phyloP scores from a whole-genome alignment of 2,329 filamentous ascomycete species.

The Botryotinia globosa region DNA sequence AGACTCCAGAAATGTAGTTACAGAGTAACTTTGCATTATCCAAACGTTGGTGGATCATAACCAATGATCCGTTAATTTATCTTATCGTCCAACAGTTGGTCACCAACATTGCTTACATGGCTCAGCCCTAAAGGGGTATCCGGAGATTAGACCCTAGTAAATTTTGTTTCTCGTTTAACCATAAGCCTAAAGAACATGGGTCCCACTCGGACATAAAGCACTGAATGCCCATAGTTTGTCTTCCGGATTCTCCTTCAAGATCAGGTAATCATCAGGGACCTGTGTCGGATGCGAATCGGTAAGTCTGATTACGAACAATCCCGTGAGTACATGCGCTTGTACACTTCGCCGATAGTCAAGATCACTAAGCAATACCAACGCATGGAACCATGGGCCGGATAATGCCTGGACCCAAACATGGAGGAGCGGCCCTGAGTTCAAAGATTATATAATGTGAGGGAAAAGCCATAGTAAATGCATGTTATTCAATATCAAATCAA shows the following conservation, averaged over 20 bases:
- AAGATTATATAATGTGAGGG: slow-evolving; percentile 1
- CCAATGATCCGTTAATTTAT: background rate
- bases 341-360: background rate
- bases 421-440: slow-evolving; percentile 11
- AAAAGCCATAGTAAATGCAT: background rate
- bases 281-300: background rate
- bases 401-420: background rate
- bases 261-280: background rate
- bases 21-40: background rate
- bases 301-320: background rate
- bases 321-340: background rate
- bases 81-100: slow-evolving; percentile 6
- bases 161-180: background rate
- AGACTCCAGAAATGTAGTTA: background rate
- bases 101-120: background rate
- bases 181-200: background rate
- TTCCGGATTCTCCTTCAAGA: slow-evolving; percentile 3
- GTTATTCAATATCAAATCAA: slow-evolving; percentile 6
- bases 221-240: background rate
- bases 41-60: background rate
- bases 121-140: background rate
- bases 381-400: background rate
- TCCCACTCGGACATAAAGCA: background rate
- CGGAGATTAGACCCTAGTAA: slow-evolving; percentile 16
- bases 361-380: background rate